Evolutionary conservation across 345 rosid genomes (phyloP), one percentile per base, ranked within the genome.

Genomic region (Erucastrum elatum): DNA sequence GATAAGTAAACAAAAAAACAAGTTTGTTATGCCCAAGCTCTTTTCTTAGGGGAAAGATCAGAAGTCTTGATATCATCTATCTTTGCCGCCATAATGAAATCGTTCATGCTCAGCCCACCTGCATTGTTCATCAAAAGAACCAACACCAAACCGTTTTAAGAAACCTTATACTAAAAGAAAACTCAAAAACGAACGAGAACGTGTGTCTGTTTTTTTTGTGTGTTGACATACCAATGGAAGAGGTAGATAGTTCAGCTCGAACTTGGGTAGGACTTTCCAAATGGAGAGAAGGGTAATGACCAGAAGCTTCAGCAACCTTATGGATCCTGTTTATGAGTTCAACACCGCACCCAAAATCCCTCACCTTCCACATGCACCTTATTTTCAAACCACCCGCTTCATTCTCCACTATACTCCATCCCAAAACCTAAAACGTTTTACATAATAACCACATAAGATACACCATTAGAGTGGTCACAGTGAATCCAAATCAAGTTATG

Each of bases 51-150:
- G 35, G 79, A 90, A 62, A 95, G 96, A 87, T 95, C 99, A 13
- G 97, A 89, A 74, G 96, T 93, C 84, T 86, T 93, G 53, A 95
- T 89, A 65, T 64, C 83, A 77, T 95, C 98, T 12, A 95, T 83
- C 77, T 95, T 95, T 33, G 98, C 93, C 21, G 99, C 99, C 21
- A 93, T 75, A 10, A 93, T 88, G 85, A 93, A 93, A 79, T 95
- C 98, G 15, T 93, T 95, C 90, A 91, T 81, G 82, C 94, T 91
- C 78, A 95, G 78, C 12, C 99, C 97, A 35, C 98, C 97, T 92
- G 89, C 81, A 29, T 65, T 55, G 27, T 58, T 66, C 39, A 46
- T 81, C 37, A 55, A 78, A 60, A 9, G 12, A 75, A 56, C 37
- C 44, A 58, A 58, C 27, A 75, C 4, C 17, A 53, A 64, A 46